Percentiles rank a stretch among this genome's conserved stretches.
Evolutionary conservation across 2,329 filamentous ascomycete genomes (phyloP).

Genomic region (Sarocladium brachiariae): DNA sequence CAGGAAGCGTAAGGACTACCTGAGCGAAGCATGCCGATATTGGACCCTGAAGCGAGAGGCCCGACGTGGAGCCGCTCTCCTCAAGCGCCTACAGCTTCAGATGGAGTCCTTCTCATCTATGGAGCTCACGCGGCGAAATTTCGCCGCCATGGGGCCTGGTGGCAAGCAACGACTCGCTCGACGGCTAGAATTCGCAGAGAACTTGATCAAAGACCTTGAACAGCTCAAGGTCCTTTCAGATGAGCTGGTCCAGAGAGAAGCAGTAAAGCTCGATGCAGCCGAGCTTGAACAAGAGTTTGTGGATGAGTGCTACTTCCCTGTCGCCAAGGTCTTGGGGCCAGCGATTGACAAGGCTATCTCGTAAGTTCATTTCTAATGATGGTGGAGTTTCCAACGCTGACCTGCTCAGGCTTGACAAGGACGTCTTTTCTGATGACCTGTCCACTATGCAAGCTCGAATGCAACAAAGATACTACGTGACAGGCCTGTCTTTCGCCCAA

Average conservation of each 20-base stretch:
- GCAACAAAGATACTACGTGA: conserved; percentile 51
- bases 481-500: conserved; percentile 48
- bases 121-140: conserved; percentile 92
- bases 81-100: conserved; percentile 89
- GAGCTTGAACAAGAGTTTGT: conserved; percentile 73
- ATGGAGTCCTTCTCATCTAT: conserved; percentile 96
- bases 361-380: conserved; percentile 48
- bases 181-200: conserved; percentile 82
- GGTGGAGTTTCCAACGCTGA: conserved; percentile 27
- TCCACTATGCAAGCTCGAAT: conserved; percentile 43
- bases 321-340: conserved; percentile 67
- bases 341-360: conserved; percentile 72
- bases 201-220: conserved; percentile 68
- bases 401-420: conserved; percentile 53
- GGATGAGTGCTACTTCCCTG: conserved; percentile 86
- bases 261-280: conserved; percentile 67
- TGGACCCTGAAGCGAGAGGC: conserved; percentile 97
- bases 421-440: conserved; percentile 50
- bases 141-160: conserved; percentile 85
- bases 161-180: conserved; percentile 71
- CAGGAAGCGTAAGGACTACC: conserved; percentile 83
- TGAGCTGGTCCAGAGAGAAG: conserved; percentile 68
- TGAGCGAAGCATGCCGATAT: conserved; percentile 89
- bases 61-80: conserved; percentile 78
- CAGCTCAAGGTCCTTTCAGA: conserved; percentile 65